Base-by-base conservation (phyloP, 495 filamentous ascomycete species). In the Xylaria castorea region DNA sequence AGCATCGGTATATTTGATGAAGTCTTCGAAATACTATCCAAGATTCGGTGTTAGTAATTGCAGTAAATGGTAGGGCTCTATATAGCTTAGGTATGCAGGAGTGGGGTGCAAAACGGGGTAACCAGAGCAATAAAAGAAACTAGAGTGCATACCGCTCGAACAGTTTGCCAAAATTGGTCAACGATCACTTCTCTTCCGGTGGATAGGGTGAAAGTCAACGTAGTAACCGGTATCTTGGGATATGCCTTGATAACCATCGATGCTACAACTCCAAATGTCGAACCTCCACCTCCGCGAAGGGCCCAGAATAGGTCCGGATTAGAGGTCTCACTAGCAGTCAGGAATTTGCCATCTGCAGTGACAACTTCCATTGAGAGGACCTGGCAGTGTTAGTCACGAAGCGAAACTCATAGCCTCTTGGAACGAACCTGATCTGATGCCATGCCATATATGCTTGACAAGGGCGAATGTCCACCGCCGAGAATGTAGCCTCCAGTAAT, bases 301-400 rank as follows among this genome's bases (percentile, higher is more conserved):
- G 91, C 91, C 90, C 87, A 92, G 83, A 89, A 92, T 3, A 92
- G 83, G 34, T 92, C 91, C 0, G 86, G 78, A 55, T 91, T 82
- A 5, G 79, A 79, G 25, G 76, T 78, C 40, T 84, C 78, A 44
- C 82, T 86, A 1, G 86, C 88, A 0, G 85, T 90, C 20, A 89
- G 82, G 64, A 89, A 86, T n/a, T 80, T 74, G 40, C 90, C 89
- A 46, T 87, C 83, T 32, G 88, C 81, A 5, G 87, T 82, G n/a
- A 92, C 89, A 27, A 92, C 83, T 66, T 87, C 86, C 53, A 85
- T 81, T 25, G 86, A 84, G 32, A 87, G 77, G 38, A 89, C 82
- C 75, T 81, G 20, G 32, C 22, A n/a, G 11, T 5, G 34, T 74
- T 40, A 65, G 61, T 16, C 20, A 62, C 11, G 50, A 51, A 57